These are phyloP conservation scores for Aspergillus sclerotioniger DNA, from an alignment of 495 filamentous ascomycete species.

Conservation along the genomic window DNA sequence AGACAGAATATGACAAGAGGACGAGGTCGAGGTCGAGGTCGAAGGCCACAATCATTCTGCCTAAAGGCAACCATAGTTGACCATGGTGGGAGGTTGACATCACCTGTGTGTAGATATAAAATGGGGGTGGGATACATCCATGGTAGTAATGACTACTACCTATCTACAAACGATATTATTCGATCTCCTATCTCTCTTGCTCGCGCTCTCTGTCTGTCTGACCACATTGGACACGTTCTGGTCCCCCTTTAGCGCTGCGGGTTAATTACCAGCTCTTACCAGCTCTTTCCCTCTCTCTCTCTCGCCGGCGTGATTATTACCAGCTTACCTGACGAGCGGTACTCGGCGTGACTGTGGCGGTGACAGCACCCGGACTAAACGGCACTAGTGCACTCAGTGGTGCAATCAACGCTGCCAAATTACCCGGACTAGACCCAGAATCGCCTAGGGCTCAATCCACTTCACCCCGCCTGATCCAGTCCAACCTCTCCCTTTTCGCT, in stretches of 20 bases:
- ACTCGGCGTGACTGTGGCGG: neutral
- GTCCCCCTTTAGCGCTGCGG: too few relatives aligned
- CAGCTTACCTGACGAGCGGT: neutral
- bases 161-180: too few relatives aligned
- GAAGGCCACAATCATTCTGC: constrained; percentile 19
- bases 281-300: neutral
- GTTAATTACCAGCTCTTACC: neutral
- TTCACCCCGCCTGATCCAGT: neutral
- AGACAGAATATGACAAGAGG: neutral
- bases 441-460: neutral
- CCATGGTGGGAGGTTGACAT: neutral
- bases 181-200: neutral
- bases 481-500: constrained; percentile 4
- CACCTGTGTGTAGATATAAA: neutral
- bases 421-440: neutral
- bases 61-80: constrained; percentile 17
- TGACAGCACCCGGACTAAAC: neutral
- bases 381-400: neutral
- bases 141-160: too few relatives aligned
- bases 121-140: too few relatives aligned
- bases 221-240: too few relatives aligned
- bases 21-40: too few relatives aligned
- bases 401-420: neutral
- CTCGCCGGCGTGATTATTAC: neutral
- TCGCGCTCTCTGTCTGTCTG: neutral